These are phyloP conservation scores for Colletotrichum agaves DNA, from an alignment of 2,329 filamentous ascomycete genomes.

Conservation along the genomic window DNA sequence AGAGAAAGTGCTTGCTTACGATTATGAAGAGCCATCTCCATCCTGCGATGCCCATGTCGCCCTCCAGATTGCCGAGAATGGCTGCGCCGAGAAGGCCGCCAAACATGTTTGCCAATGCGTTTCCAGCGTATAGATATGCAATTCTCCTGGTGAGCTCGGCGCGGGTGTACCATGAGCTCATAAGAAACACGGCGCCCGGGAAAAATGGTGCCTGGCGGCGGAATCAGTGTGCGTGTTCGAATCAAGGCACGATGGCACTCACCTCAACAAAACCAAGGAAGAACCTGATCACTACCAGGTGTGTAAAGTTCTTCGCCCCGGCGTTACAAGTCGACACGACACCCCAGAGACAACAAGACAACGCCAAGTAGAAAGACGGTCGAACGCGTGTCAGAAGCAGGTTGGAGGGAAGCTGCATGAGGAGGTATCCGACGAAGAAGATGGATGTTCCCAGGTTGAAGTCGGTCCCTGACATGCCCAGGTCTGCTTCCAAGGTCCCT, in stretches of 20 bases:
- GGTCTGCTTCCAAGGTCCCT: constrained; percentile 62
- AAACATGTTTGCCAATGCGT: constrained; percentile 61
- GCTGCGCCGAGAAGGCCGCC: constrained; percentile 62
- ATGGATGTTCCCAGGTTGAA: constrained; percentile 67
- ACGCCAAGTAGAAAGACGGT: constrained; percentile 64
- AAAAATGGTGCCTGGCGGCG: constrained; percentile 59
- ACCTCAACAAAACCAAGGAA: constrained; percentile 50
- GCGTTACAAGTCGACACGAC: constrained; percentile 58
- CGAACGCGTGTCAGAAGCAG: constrained; percentile 64
- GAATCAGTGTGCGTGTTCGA: too few relatives aligned
- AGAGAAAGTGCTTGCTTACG: constrained; percentile 9
- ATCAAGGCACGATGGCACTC: too few relatives aligned
- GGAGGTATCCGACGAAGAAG: constrained; percentile 68
- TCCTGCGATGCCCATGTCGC: constrained; percentile 33
- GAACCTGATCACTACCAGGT: constrained; percentile 59
- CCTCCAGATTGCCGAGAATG: constrained; percentile 56
- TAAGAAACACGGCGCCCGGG: constrained; percentile 58
- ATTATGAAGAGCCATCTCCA: constrained; percentile 49
- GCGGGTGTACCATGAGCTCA: constrained; percentile 59
- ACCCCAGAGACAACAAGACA: constrained; percentile 56
- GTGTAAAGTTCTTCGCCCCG: constrained; percentile 53
- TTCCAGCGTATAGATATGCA: constrained; percentile 59
- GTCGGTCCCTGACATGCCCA: constrained; percentile 65
- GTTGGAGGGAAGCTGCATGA: constrained; percentile 72
- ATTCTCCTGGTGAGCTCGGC: constrained; percentile 57